A percentile compares a stretch with the other conserved stretches of the same genome.
phyloP scores from a whole-genome alignment of 805 yeast species.

The Monosporozyma siamensis region DNA sequence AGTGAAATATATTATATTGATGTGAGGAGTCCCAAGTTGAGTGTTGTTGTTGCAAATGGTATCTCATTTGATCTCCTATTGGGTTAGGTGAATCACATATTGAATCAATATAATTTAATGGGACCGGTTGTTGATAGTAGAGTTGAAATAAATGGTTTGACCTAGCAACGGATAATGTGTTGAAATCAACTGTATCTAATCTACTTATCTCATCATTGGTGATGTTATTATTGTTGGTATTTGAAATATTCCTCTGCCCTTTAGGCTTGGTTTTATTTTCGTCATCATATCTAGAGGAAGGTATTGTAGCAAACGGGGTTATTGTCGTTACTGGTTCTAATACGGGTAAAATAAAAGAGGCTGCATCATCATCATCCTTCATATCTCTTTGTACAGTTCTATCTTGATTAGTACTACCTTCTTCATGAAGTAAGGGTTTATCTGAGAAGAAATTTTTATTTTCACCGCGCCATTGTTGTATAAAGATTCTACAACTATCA shows the following conservation, averaged over 20 bases:
- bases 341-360: slow-evolving; percentile 2
- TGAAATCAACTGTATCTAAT: too few relatives aligned
- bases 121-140: slow-evolving; percentile 9
- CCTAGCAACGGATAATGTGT: too few relatives aligned
- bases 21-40: neutral
- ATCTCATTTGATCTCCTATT: neutral
- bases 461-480: slow-evolving; percentile 3
- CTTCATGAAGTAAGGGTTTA: neutral
- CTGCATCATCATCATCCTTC: neutral
- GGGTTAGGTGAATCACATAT: neutral
- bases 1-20: neutral
- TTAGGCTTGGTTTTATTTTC: too few relatives aligned
- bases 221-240: neutral
- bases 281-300: neutral
- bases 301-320: slow-evolving; percentile 3
- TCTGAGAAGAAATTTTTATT: neutral
- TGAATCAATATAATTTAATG: slow-evolving; percentile 6
- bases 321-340: neutral
- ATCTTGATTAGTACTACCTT: neutral
- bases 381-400: neutral
- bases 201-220: neutral
- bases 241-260: too few relatives aligned
- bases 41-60: neutral
- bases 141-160: neutral
- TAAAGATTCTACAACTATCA: neutral